These are phyloP conservation scores for Dacryopinax spathularia DNA, from an alignment of 768 basidiomycete species.

Conservation along the genomic window DNA sequence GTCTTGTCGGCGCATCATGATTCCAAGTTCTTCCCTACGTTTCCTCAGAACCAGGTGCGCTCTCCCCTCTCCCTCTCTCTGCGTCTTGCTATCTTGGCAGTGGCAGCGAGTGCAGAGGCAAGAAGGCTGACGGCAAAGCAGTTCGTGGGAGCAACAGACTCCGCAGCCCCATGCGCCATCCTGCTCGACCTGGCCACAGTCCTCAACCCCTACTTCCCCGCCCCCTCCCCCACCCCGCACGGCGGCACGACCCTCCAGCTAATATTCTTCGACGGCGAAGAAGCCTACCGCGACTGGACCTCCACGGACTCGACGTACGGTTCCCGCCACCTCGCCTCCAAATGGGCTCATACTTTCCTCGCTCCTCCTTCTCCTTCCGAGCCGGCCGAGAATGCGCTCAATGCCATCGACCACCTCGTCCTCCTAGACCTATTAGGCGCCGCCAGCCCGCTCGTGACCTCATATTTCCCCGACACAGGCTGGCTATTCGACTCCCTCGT, in stretches of 20 bases:
- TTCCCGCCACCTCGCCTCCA: constrained; percentile 85
- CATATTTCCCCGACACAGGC: constrained; percentile 74
- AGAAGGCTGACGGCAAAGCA: constrained; percentile 22
- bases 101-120: too few relatives aligned
- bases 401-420: constrained; percentile 77
- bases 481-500: constrained; percentile 80
- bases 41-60: constrained; percentile 60
- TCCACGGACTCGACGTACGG: constrained; percentile 84
- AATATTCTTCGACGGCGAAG: constrained; percentile 95
- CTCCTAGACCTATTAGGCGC: constrained; percentile 87
- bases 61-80: constrained; percentile 8
- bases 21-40: constrained; percentile 68
- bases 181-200: constrained; percentile 84
- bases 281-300: constrained; percentile 87
- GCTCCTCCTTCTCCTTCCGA: constrained; percentile 30
- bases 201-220: constrained; percentile 52
- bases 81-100: constrained; percentile 1
- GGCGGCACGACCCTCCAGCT: constrained; percentile 79
- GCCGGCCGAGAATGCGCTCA: constrained; percentile 47
- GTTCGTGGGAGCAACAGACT: constrained; percentile 97
- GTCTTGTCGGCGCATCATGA: constrained; percentile 89
- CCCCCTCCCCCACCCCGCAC: constrained; percentile 14
- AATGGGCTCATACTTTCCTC: constrained; percentile 62
- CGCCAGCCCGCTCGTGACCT: constrained; percentile 54
- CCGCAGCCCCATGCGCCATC: constrained; percentile 88